Evolutionary conservation across 257 asterid species (phyloP), one percentile per base, ranked within the genome.

Genomic region (Gentiana macrophylla): DNA sequence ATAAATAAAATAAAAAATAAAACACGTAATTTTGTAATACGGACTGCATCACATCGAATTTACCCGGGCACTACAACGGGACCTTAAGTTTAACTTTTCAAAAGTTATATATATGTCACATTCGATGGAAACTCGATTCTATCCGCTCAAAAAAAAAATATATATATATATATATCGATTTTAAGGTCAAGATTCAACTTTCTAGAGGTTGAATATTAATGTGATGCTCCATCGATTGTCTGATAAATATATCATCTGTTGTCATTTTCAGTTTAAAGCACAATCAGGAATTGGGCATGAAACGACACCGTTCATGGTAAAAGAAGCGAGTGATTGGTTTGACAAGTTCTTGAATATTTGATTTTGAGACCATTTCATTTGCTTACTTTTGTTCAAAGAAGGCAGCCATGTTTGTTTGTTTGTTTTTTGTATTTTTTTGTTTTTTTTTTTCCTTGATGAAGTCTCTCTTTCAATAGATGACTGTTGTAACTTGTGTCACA

Each of bases 231-330:
- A 12, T 58, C 24, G 24, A 15, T 15, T 15, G 24, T 52, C 50
- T 58, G 11, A n/a, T 15, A 15, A 15, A 15, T 15, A 15, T 15
- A 15, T 15, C 24, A 15, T 15, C 24, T 15, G 24, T 15, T 15
- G 24, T 15, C 24, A 15, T 15, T 61, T 15, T 64, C 85, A 90
- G 94, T 37, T 82, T 70, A 70, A 82, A 50, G 80, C 77, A 7
- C 72, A 87, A 70, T 72, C 81, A 0, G 94, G 92, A 38, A 79
- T 91, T 15, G 80, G 77, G 24, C 96, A 91, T 67, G 71, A 65
- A 67, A 86, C 79, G 94, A 87, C 98, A 3, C 43, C 82, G n/a
- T 59, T 63, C 67, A 86, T 91, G 98, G 92, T 91, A 24, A 80
- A 79, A 78, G 78, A 73, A 72, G 87, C 92, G 8, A 80, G 88